A percentile compares a stretch with the other conserved stretches of the same genome.
phyloP scores from a whole-genome alignment of 2,329 filamentous ascomycete species.

The Whalleya microplaca region DNA sequence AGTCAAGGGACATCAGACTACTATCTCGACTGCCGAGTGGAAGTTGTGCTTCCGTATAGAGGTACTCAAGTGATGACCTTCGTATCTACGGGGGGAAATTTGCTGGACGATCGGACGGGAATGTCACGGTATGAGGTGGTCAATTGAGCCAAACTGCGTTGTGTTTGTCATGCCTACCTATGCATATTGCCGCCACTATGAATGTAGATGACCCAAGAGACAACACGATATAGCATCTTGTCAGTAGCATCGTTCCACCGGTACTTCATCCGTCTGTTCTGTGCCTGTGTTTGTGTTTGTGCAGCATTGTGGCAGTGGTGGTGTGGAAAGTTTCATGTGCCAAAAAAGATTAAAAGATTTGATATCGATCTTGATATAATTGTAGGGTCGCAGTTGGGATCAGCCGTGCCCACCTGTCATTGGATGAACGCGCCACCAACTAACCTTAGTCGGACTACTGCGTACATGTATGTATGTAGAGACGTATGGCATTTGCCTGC shows the following conservation, averaged over 20 bases:
- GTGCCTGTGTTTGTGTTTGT: background rate
- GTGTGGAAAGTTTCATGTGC: no score
- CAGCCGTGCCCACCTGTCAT: no score
- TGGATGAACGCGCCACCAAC: no score
- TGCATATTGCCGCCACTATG: background rate
- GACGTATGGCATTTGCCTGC: no score
- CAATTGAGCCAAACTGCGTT: background rate
- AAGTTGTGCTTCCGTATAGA: background rate
- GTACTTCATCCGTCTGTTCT: background rate
- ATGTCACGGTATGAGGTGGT: background rate
- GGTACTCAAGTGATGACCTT: background rate
- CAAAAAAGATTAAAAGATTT: no score
- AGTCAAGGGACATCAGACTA: background rate
- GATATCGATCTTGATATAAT: no score
- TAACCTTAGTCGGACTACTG: no score
- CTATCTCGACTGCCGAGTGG: background rate
- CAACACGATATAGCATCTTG: background rate
- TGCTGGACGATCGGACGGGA: background rate
- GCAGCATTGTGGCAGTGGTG: background rate
- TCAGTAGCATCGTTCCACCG: background rate
- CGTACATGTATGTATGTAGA: no score
- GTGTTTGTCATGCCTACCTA: background rate
- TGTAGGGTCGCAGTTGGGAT: no score
- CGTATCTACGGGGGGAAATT: background rate
- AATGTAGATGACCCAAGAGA: background rate